phyloP scores from a whole-genome alignment of 768 basidiomycete species.

The Filobasidium floriforme region DNA sequence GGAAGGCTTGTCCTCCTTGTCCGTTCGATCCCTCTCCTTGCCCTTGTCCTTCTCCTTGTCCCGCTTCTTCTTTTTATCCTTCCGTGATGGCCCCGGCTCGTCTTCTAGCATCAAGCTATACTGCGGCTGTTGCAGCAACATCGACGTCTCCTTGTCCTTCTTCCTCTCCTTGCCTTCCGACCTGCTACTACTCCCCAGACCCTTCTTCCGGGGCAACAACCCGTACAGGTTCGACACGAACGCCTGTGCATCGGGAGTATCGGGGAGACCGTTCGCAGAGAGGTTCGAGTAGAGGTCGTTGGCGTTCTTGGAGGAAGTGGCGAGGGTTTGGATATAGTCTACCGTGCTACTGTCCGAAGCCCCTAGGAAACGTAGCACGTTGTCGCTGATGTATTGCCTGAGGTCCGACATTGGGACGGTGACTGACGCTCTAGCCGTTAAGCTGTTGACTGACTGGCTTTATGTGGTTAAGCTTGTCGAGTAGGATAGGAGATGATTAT shows the following conservation, averaged over 20 bases:
- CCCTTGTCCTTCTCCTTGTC: constrained; percentile 45
- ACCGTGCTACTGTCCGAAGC: constrained; percentile 74
- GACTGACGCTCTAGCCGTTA: too few relatives aligned
- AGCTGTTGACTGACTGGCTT: too few relatives aligned
- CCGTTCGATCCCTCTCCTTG: constrained; percentile 46
- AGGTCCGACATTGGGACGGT: not conserved
- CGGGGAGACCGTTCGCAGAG: constrained; percentile 67
- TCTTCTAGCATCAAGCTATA: constrained; percentile 82
- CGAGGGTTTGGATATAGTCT: constrained; percentile 79
- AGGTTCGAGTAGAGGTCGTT: constrained; percentile 71
- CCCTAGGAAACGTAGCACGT: constrained; percentile 60
- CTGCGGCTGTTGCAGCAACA: constrained; percentile 50
- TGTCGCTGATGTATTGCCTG: constrained; percentile 42
- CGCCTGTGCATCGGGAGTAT: constrained; percentile 66
- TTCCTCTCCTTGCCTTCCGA: constrained; percentile 51
- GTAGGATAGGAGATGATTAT: too few relatives aligned
- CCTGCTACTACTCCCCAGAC: constrained; percentile 54
- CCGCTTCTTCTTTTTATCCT: constrained; percentile 50
- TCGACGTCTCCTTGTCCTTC: constrained; percentile 67
- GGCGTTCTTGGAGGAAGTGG: constrained; percentile 72
- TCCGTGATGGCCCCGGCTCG: constrained; percentile 37
- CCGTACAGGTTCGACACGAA: constrained; percentile 72
- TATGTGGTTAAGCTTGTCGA: too few relatives aligned
- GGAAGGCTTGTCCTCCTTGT: constrained; percentile 34
- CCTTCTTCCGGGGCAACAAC: constrained; percentile 65